These are phyloP conservation scores for Coccinonectria pachysandricola DNA, from an alignment of 2,329 filamentous ascomycete species.

Conservation along the genomic window DNA sequence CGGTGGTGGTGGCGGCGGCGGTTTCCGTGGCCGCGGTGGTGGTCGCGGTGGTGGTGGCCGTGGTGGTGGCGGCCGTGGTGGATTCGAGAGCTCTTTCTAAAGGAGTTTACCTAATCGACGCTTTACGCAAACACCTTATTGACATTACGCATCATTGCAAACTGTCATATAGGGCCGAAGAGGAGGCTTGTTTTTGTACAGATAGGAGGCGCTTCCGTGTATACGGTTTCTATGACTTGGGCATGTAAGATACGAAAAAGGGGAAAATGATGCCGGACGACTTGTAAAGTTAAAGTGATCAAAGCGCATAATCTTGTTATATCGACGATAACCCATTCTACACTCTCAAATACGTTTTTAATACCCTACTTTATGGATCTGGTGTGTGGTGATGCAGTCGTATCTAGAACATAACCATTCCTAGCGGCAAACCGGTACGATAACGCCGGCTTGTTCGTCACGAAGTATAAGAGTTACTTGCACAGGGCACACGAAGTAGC, in stretches of 20 bases:
- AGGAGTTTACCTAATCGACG: too few species aligned
- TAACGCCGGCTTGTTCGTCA: neutral
- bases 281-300: conserved; percentile 17
- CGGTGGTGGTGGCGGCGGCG: conserved; percentile 1
- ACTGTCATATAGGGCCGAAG: too few species aligned
- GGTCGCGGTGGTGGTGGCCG: conserved; percentile 9
- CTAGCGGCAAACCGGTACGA: too few species aligned
- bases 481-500: too few species aligned
- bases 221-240: conserved; percentile 17
- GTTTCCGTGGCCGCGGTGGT: conserved; percentile 5
- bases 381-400: neutral
- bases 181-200: conserved; percentile 14
- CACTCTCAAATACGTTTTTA: conserved; percentile 4
- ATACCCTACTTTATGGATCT: too few species aligned
- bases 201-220: conserved; percentile 16
- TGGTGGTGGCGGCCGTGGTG: conserved; percentile 8
- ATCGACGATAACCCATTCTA: conserved; percentile 15
- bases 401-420: neutral
- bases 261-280: too few species aligned
- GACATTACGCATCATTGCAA: too few species aligned
- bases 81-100: too few species aligned
- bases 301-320: conserved; percentile 12
- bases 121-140: too few species aligned
- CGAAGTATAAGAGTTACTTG: neutral
- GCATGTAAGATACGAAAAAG: conserved; percentile 13